phyloP scores from a whole-genome alignment of 2,329 filamentous ascomycete genomes.

The Nigrospora osmanthi region DNA sequence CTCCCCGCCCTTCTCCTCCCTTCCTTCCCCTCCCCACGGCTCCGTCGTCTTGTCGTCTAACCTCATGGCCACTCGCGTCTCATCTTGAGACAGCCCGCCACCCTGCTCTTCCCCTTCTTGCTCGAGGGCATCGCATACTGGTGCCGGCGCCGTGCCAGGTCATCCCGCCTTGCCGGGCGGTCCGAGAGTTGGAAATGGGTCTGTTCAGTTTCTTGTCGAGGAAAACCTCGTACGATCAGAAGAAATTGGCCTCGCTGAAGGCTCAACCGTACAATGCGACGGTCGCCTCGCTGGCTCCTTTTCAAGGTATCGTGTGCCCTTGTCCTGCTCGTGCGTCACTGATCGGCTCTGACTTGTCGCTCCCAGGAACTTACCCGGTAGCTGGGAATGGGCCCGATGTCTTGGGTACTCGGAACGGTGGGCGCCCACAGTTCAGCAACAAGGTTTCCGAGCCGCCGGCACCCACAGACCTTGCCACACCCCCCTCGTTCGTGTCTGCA shows the following conservation, averaged over 20 bases:
- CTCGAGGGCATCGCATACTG: too few species aligned
- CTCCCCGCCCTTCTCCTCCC: too few species aligned
- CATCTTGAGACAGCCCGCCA: too few species aligned
- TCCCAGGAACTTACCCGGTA: slow-evolving; percentile 29
- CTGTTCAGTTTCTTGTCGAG: slow-evolving; percentile 24
- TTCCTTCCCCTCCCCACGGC: too few species aligned
- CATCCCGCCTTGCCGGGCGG: neutral
- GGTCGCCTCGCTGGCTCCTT: slow-evolving; percentile 25
- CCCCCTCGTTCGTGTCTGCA: slow-evolving; percentile 19
- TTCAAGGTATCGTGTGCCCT: slow-evolving; percentile 22
- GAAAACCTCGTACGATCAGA: slow-evolving; percentile 12
- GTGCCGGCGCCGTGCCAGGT: too few species aligned
- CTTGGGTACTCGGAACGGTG: slow-evolving; percentile 26
- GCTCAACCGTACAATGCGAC: slow-evolving; percentile 28
- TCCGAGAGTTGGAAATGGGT: slow-evolving; percentile 19
- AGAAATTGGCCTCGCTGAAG: slow-evolving; percentile 16
- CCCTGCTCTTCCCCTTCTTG: too few species aligned
- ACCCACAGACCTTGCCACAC: slow-evolving; percentile 17
- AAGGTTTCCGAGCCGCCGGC: slow-evolving; percentile 8
- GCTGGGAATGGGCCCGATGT: slow-evolving; percentile 30
- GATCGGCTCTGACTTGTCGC: slow-evolving; percentile 8
- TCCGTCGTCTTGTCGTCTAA: too few species aligned
- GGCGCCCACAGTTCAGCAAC: slow-evolving; percentile 16
- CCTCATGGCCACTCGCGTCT: too few species aligned
- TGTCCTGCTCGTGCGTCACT: slow-evolving; percentile 9